A percentile compares a stretch with the other conserved stretches of the same genome.
These are phyloP conservation scores for Ophiostoma sp. DNA, from an alignment of 2,329 filamentous ascomycete species.

Conservation along the genomic window DNA sequence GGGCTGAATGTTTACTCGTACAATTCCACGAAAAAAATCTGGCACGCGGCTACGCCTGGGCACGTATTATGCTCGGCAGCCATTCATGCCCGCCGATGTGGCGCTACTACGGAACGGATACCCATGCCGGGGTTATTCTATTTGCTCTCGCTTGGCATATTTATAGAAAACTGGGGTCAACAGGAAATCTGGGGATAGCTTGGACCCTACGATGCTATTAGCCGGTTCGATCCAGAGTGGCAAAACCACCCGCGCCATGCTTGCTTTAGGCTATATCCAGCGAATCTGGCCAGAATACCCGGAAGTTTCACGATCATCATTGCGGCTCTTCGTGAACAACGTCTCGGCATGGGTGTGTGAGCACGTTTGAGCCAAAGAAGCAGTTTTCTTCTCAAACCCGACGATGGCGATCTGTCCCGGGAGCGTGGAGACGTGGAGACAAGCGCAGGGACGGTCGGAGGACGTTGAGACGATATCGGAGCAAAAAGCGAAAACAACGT, in stretches of 20 bases:
- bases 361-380: background rate
- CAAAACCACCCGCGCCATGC: background rate
- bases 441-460: background rate
- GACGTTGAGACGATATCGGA: background rate
- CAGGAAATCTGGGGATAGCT: background rate
- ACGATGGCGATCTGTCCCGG: background rate
- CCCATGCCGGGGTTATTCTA: background rate
- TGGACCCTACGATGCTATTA: background rate
- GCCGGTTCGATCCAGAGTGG: background rate
- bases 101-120: background rate
- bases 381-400: background rate
- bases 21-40: no score
- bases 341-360: background rate
- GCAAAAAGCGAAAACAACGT: background rate
- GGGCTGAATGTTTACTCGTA: no score
- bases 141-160: background rate
- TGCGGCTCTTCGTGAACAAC: background rate
- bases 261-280: background rate
- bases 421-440: background rate
- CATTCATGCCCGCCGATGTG: background rate
- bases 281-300: background rate
- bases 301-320: background rate
- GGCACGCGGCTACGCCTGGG: no score
- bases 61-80: background rate
- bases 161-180: background rate